Conservation (phyloP, 2,329 filamentous ascomycete genomes). For the Lojkania enalia region DNA sequence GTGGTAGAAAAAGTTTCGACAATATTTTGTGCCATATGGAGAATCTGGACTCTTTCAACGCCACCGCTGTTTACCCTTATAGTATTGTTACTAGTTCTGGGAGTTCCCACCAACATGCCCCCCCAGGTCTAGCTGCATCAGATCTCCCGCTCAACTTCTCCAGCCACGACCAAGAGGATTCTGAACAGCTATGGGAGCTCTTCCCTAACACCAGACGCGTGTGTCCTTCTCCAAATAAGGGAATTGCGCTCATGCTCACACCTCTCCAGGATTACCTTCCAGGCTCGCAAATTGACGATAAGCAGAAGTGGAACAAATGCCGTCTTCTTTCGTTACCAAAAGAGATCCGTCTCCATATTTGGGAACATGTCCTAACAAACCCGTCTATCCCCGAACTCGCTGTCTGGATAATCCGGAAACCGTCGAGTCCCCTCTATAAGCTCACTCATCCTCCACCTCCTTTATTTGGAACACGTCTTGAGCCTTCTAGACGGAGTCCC, state of each 20-base stretch:
- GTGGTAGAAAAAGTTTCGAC: no score
- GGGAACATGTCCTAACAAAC: slow-evolving; percentile 23
- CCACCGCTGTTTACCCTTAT: no score
- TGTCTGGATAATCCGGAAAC: slow-evolving; percentile 17
- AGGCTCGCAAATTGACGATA: neutral
- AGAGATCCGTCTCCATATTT: slow-evolving; percentile 29
- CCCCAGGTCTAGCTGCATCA: no score
- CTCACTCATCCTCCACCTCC: slow-evolving; percentile 6
- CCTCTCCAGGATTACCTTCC: neutral
- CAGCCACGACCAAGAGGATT: no score
- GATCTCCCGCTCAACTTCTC: no score
- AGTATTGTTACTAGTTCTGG: no score
- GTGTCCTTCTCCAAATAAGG: no score
- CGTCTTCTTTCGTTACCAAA: slow-evolving; percentile 25
- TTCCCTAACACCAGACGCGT: no score
- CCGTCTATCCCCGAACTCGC: slow-evolving; percentile 11
- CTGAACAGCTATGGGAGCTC: no score
- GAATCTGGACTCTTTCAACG: no score
- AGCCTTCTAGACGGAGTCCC: neutral
- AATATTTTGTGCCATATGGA: no score
- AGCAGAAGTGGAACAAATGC: slow-evolving; percentile 12
- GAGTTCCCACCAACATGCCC: no score
- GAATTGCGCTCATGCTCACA: neutral
- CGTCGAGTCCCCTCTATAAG: slow-evolving; percentile 3
- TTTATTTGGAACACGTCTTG: neutral